Evolutionary conservation across 129 eudicot genomes (phyloP), one percentile per base, ranked within the genome.

Genomic region (Centaurea solstitialis): DNA sequence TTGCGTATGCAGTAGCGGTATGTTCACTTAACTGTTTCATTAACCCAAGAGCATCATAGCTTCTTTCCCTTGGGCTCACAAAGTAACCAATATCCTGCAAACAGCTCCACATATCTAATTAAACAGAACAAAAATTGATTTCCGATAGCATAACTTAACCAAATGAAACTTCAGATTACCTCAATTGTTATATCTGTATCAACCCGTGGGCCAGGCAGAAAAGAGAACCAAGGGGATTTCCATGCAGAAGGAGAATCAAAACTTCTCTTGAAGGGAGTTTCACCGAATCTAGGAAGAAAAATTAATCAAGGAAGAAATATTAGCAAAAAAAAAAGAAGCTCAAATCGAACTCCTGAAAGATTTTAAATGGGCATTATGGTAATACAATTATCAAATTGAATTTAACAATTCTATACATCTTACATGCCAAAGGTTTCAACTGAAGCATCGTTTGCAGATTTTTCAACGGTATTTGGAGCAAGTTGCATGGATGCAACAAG

Each of bases 181-280:
- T 94, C 98, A 68, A 92, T 87, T 4, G 92, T 94, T 65, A 94
- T 88, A 41, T 94, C 97, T 21, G 97, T 88, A 79, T 94, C 97
- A 47, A 90, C 82, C 82, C 91, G 87, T 59, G 98, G 91, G 62
- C 96, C 96, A 38, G 95, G 92, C 39, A 86, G 75, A 66, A 90
- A 90, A 74, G 91, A 85, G 85, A 86, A 91, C 99, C 97, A 95
- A 59, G 99, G 99, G n/a, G 99, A 94, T 84, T 87, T 94, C 97
- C 96, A 94, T 12, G 96, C 96, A 57, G 98, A 94, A 80, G 98
- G 98, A 72, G 98, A 94, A 68, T 94, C 98, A 81, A 94, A 77
- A 77, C 91, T 90, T 87, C 91, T 79, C 82, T 87, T 94, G 2
- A 86, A 89, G 68, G 97, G 97, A 12, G 98, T 95, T 40, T 85